Evolutionary conservation across 306 rosid species (phyloP).

Genomic region (Adenanthera pavonina): DNA sequence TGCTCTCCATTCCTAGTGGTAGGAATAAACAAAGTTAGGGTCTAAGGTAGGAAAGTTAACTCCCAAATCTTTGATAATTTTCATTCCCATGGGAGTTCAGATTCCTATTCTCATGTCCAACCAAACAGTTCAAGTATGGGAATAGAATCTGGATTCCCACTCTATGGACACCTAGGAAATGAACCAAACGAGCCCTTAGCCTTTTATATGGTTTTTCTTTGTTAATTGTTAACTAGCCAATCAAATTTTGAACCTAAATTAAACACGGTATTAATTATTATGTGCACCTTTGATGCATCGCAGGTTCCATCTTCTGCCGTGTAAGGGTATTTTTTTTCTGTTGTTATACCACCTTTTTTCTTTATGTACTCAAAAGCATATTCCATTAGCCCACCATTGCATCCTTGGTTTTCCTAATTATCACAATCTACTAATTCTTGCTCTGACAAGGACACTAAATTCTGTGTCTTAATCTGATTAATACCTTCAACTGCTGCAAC

Average conservation of each 20-base stretch:
- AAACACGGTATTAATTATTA: not conserved
- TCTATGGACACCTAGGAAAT: too few relatives aligned
- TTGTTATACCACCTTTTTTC: constrained; percentile 51
- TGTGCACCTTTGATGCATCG: constrained; percentile 43
- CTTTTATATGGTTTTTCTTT: too few relatives aligned
- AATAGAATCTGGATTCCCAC: too few relatives aligned
- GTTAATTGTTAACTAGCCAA: not conserved
- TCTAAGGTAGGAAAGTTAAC: too few relatives aligned
- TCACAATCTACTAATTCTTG: constrained; percentile 63
- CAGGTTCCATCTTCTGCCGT: constrained; percentile 48
- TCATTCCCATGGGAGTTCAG: too few relatives aligned
- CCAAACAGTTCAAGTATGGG: too few relatives aligned
- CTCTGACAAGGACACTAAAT: constrained; percentile 57
- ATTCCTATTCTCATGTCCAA: too few relatives aligned
- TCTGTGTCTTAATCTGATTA: constrained; percentile 52
- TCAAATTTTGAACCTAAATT: not conserved
- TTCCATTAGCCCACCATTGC: constrained; percentile 64
- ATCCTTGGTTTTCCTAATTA: constrained; percentile 47
- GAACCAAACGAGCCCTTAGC: too few relatives aligned
- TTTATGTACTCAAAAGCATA: constrained; percentile 55
- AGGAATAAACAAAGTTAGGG: too few relatives aligned
- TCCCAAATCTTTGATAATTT: too few relatives aligned
- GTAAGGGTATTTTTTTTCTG: constrained; percentile 54
- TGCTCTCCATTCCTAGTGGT: too few relatives aligned
- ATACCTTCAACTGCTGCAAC: constrained; percentile 61